Evolutionary conservation across 2,329 filamentous ascomycete genomes (phyloP).

Genomic region (Helminthosporium solani): DNA sequence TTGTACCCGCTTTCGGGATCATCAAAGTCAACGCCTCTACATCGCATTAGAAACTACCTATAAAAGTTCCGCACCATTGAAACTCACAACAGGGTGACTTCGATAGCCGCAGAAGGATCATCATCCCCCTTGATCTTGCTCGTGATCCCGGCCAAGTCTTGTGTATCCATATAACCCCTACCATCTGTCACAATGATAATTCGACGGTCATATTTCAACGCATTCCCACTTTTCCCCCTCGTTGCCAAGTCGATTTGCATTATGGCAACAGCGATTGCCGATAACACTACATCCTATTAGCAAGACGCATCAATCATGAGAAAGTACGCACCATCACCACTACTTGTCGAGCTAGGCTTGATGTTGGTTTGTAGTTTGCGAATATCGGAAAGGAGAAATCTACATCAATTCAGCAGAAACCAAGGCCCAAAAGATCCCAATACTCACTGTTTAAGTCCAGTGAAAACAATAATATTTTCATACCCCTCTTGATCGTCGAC

Average conservation of each 20-base stretch:
- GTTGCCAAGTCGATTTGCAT: conserved; percentile 87
- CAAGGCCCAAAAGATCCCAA: background rate
- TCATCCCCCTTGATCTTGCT: conserved; percentile 69
- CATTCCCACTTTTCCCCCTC: conserved; percentile 62
- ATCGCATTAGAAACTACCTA: conserved; percentile 19
- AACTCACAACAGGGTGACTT: conserved; percentile 74
- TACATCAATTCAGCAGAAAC: conserved; percentile 23
- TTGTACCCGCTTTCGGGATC: conserved; percentile 86
- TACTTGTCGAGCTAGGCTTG: conserved; percentile 64
- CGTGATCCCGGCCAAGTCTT: conserved; percentile 69
- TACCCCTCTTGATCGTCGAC: conserved; percentile 70
- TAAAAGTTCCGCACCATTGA: background rate
- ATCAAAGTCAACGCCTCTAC: conserved; percentile 88
- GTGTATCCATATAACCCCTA: conserved; percentile 68
- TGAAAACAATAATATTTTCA: conserved; percentile 74
- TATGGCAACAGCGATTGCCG: conserved; percentile 80
- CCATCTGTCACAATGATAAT: conserved; percentile 88
- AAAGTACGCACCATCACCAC: conserved; percentile 66
- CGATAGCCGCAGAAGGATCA: conserved; percentile 56
- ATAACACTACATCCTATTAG: conserved; percentile 58
- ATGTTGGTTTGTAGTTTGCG: conserved; percentile 64
- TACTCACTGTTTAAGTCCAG: conserved; percentile 60
- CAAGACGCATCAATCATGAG: background rate
- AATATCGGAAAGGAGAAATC: conserved; percentile 67
- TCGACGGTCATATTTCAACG: conserved; percentile 38